Percentiles rank a stretch among this genome's conserved stretches.
phyloP scores from a whole-genome alignment of 2,329 filamentous ascomycete genomes.

The Fusarium piperis region DNA sequence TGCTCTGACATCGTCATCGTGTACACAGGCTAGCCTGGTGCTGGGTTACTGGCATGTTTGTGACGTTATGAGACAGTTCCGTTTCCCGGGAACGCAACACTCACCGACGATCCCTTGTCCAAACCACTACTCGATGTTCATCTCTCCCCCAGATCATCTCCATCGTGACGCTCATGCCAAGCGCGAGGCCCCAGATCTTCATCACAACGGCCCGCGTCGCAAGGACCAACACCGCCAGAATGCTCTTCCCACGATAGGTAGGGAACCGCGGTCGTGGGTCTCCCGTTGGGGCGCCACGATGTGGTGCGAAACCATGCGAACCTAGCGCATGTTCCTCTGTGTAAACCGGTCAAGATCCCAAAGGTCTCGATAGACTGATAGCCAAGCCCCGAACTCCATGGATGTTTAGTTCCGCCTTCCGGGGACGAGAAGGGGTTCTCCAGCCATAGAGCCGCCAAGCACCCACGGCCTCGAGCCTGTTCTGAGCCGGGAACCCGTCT shows the following conservation, averaged over 20 bases:
- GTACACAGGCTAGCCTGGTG: background rate
- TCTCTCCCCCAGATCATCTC: background rate
- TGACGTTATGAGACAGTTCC: conserved; percentile 17
- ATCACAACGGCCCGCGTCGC: conserved; percentile 9
- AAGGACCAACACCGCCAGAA: background rate
- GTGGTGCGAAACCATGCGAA: background rate
- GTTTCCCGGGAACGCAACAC: conserved; percentile 7
- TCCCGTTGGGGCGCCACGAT: conserved; percentile 9
- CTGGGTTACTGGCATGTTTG: conserved; percentile 5
- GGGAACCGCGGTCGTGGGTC: background rate
- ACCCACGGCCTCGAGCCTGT: background rate
- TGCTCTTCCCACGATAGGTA: background rate
- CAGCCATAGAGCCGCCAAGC: background rate
- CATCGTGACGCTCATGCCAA: background rate
- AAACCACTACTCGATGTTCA: background rate
- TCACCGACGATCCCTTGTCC: background rate
- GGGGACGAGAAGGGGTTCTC: background rate
- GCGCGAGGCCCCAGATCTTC: background rate
- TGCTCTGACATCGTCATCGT: background rate
- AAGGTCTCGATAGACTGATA: background rate
- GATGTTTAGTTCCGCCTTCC: conserved; percentile 5
- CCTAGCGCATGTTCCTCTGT: background rate
- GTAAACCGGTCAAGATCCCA: background rate
- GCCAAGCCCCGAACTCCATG: background rate
- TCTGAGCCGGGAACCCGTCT: background rate